Base-by-base conservation (phyloP, 805 yeast genomes). In the Candida methanosorbosa region DNA sequence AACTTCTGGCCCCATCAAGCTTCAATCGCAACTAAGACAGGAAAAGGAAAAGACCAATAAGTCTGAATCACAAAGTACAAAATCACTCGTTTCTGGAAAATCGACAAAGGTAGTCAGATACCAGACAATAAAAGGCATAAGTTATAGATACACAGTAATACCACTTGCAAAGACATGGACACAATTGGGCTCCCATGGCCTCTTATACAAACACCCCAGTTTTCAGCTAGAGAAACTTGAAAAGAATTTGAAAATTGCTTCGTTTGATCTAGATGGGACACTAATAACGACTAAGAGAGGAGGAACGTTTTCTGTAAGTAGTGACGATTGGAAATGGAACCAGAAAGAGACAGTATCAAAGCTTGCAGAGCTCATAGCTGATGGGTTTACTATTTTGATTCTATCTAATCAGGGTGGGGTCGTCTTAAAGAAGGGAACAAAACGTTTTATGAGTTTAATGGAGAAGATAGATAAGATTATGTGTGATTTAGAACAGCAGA, bases 371-470 rank as follows among this genome's bases (percentile, higher is more conserved):
- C 42, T 61, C 14, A 33, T 23, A 12, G 28, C 39, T 4, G 29
- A 39, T 1, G 39, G 45, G 7, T 48, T 35, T 31, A 14, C 69
- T 1, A 44, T 87, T 4, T 88, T 80, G 4, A 70, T 90, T 2
- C 84, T 90, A 52, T 74, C 96, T 1, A 90, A 90, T 51, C 98
- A 90, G 54, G 95, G 90, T 16, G 81, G 77, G 0, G 70, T 78
- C 2, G 58, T 73, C 0, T 70, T 68, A 12, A 57, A 50, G 1
- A 51, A 52, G 32, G 55, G 38, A 1, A 43, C 58, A 3, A 61
- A 53, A 33, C 62, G 70, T 15, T 45, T 54, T 28, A 32, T 47
- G 4, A 62, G 61, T 18, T 70, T 79, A 40, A 55, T 56, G 0
- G 42, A 42, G 2, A 72, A 70, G 46, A 40, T 79, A 2, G 55